Evolutionary conservation across 2,329 filamentous ascomycete genomes (phyloP).

Genomic region (Tolypocladium album): DNA sequence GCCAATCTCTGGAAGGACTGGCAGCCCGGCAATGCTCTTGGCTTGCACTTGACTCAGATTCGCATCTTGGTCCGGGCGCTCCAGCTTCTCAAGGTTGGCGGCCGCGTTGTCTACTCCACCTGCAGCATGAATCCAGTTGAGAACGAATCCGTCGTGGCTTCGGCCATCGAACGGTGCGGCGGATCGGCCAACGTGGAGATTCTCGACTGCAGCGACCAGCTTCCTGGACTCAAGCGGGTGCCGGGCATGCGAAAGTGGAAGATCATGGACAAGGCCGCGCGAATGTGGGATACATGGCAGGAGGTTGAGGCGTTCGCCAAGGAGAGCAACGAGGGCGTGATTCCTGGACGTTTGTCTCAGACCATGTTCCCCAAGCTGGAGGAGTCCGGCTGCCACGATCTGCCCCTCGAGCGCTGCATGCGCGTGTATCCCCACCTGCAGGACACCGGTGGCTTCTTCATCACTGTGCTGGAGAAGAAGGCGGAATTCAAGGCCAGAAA

Average conservation of each 20-base stretch:
- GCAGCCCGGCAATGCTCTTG: constrained; percentile 77
- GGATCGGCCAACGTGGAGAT: constrained; percentile 73
- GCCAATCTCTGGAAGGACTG: constrained; percentile 91
- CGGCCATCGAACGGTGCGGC: constrained; percentile 83
- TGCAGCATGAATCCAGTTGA: constrained; percentile 99
- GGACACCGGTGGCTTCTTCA: constrained; percentile 96
- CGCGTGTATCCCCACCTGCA: constrained; percentile 91
- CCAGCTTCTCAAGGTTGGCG: constrained; percentile 92
- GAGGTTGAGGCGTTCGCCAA: constrained; percentile 64
- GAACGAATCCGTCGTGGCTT: constrained; percentile 85
- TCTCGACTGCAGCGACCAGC: constrained; percentile 67
- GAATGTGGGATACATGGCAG: constrained; percentile 71
- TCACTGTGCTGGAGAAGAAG: constrained; percentile 87
- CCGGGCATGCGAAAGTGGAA: constrained; percentile 76
- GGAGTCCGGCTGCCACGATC: constrained; percentile 40
- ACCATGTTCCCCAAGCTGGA: constrained; percentile 71
- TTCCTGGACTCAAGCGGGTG: constrained; percentile 66
- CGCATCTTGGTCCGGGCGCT: constrained; percentile 85
- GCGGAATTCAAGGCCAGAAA: constrained; percentile 71
- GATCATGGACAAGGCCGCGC: constrained; percentile 78
- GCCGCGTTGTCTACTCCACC: constrained; percentile 92
- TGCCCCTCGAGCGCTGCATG: constrained; percentile 85
- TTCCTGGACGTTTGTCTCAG: constrained; percentile 59
- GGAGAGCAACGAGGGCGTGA: constrained; percentile 39
- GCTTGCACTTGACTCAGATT: constrained; percentile 76